Evolutionary conservation across 352 stramenopile species (phyloP).

Genomic region (Blastocystis sp.): DNA sequence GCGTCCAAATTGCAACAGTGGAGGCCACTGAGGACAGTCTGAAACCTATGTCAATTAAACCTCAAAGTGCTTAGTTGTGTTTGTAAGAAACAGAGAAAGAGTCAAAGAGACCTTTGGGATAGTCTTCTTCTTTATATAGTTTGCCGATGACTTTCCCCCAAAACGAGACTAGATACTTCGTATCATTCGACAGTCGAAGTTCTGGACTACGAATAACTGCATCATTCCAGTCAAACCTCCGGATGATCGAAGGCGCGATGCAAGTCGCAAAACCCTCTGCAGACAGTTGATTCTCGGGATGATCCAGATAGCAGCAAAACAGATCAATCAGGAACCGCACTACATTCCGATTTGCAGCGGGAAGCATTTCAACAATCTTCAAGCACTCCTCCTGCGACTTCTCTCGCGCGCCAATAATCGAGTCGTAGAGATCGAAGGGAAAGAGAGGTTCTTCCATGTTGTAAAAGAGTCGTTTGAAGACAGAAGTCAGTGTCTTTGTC

Average conservation of each 20-base stretch:
- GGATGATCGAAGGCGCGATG: not conserved
- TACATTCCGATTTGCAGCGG: not conserved
- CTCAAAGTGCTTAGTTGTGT: conserved; percentile 6
- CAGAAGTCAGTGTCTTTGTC: not conserved
- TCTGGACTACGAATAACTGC: not conserved
- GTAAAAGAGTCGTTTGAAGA: conserved; percentile 44
- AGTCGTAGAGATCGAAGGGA: conserved; percentile 4
- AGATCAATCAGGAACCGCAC: not conserved
- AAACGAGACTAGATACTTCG: too few relatives aligned
- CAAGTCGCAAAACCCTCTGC: not conserved
- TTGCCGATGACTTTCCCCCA: not conserved
- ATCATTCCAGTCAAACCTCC: not conserved
- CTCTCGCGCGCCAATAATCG: not conserved
- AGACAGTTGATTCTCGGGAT: not conserved
- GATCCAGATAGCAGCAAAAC: not conserved
- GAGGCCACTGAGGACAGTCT: conserved; percentile 33
- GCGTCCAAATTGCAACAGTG: conserved; percentile 22
- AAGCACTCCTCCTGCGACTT: not conserved
- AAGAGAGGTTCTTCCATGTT: conserved; percentile 25
- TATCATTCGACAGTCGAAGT: not conserved
- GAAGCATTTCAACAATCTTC: not conserved
- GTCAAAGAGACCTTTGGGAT: not conserved
- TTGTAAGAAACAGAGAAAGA: not conserved
- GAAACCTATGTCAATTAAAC: conserved; percentile 49
- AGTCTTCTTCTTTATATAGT: not conserved